These are phyloP conservation scores for Lactarius tabidus DNA, from an alignment of 768 basidiomycete species.

Conservation along the genomic window DNA sequence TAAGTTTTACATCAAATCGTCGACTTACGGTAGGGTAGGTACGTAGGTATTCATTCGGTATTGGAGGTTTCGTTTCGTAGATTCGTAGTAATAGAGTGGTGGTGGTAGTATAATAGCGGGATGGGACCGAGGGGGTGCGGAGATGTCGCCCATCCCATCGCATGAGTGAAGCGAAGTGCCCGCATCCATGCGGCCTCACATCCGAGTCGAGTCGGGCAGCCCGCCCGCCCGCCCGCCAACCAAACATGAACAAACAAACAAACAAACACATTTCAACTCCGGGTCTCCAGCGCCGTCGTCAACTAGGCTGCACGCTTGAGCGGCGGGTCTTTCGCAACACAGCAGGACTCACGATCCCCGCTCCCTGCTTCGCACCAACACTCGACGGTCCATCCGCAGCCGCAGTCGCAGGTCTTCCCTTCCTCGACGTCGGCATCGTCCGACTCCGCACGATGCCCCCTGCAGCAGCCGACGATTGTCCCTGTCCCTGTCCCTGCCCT, in stretches of 20 bases:
- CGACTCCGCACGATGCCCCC: slow-evolving; percentile 53
- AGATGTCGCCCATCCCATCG: too few species aligned
- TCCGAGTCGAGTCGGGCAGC: neutral
- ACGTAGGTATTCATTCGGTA: neutral
- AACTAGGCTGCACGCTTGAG: slow-evolving; percentile 15
- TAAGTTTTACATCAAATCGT: neutral
- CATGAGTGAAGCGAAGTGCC: too few species aligned
- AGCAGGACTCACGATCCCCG: neutral
- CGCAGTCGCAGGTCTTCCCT: neutral
- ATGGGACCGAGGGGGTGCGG: neutral
- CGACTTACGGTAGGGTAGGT: neutral
- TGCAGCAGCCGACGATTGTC: slow-evolving; percentile 24
- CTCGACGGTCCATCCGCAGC: neutral
- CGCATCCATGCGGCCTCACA: neutral
- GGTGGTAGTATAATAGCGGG: neutral
- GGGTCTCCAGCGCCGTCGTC: neutral
- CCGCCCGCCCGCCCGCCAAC: neutral
- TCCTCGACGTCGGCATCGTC: slow-evolving; percentile 53
- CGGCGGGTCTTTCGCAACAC: slow-evolving; percentile 23
- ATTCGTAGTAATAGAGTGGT: neutral
- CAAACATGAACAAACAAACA: neutral
- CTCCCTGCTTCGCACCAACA: neutral
- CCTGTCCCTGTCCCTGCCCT: neutral
- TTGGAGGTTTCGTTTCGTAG: neutral
- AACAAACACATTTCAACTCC: neutral